Conservation (phyloP, 257 asterid species). For the Linaria vulgaris region DNA sequence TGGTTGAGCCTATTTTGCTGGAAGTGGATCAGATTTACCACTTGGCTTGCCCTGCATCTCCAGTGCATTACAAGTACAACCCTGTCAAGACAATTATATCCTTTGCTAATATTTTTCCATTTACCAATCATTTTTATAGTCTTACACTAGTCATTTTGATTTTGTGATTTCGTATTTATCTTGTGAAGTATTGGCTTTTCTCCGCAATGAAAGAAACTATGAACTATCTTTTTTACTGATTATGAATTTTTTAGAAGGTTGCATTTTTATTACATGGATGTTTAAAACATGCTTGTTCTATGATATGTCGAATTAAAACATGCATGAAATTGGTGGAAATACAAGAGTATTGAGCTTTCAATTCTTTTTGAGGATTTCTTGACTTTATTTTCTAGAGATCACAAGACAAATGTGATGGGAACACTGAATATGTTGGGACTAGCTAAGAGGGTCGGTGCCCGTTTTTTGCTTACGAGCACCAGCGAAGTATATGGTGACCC, state of each 20-base stretch:
- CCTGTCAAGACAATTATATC: slow-evolving; percentile 97
- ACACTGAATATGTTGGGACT: slow-evolving; percentile 91
- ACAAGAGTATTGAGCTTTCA: too few relatives aligned
- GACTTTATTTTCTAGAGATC: slow-evolving; percentile 42
- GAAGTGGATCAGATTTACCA: slow-evolving; percentile 93
- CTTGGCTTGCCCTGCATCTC: slow-evolving; percentile 96
- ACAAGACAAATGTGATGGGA: slow-evolving; percentile 99
- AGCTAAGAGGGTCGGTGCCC: slow-evolving; percentile 85
- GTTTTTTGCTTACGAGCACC: slow-evolving; percentile 85
- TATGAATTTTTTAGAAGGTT: too few relatives aligned
- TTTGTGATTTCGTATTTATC: too few relatives aligned
- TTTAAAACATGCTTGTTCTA: too few relatives aligned
- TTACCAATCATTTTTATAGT: too few relatives aligned
- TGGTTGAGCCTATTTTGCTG: slow-evolving; percentile 80
- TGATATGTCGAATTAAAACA: too few relatives aligned
- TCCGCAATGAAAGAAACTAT: too few relatives aligned
- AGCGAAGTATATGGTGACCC: slow-evolving; percentile 95
- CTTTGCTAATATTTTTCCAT: slow-evolving; percentile 25
- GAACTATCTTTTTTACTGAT: too few relatives aligned
- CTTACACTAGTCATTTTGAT: too few relatives aligned
- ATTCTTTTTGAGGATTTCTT: slow-evolving; percentile 34
- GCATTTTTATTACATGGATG: too few relatives aligned
- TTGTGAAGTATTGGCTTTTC: too few relatives aligned
- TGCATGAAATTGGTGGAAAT: too few relatives aligned
- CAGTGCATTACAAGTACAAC: slow-evolving; percentile 87